Conservation (phyloP, 495 filamentous ascomycete genomes). For the Podospora pseudocomata region DNA sequence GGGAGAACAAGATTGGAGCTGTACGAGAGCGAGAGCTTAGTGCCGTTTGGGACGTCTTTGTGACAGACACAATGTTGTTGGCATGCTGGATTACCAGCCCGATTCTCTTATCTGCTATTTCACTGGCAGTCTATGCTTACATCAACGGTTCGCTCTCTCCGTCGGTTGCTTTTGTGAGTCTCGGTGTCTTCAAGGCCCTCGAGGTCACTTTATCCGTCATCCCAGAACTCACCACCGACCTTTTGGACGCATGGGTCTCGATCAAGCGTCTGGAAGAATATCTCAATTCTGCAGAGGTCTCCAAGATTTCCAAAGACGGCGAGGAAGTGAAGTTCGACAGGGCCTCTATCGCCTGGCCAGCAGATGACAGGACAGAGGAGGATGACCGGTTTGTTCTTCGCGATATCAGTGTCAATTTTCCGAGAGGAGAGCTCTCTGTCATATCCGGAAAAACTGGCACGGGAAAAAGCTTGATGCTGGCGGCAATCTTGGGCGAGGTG, state of each 20-base stretch:
- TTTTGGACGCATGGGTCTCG: constrained; percentile 70
- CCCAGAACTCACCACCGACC: constrained; percentile 68
- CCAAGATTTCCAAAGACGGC: constrained; percentile 51
- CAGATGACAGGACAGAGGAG: constrained; percentile 50
- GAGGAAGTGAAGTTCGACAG: constrained; percentile 61
- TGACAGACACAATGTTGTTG: constrained; percentile 55
- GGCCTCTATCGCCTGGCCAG: constrained; percentile 74
- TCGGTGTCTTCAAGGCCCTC: constrained; percentile 68
- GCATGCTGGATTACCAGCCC: constrained; percentile 71
- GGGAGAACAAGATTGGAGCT: constrained; percentile 69
- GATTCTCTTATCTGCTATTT: constrained; percentile 66
- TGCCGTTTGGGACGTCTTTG: constrained; percentile 62
- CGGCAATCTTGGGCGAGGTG: constrained; percentile 62
- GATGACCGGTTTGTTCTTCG: constrained; percentile 59
- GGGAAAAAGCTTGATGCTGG: constrained; percentile 63
- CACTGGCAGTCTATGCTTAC: constrained; percentile 64
- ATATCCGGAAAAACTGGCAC: constrained; percentile 65
- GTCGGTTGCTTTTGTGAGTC: constrained; percentile 76
- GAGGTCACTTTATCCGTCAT: constrained; percentile 67
- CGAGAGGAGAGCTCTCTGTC: constrained; percentile 64
- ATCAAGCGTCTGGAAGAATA: constrained; percentile 70
- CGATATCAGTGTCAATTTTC: constrained; percentile 62
- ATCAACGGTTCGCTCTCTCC: constrained; percentile 60
- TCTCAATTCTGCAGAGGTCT: constrained; percentile 63
- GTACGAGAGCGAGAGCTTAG: constrained; percentile 63